Conservation (phyloP, 2,329 filamentous ascomycete species). For the Periconia macrospinosa region DNA sequence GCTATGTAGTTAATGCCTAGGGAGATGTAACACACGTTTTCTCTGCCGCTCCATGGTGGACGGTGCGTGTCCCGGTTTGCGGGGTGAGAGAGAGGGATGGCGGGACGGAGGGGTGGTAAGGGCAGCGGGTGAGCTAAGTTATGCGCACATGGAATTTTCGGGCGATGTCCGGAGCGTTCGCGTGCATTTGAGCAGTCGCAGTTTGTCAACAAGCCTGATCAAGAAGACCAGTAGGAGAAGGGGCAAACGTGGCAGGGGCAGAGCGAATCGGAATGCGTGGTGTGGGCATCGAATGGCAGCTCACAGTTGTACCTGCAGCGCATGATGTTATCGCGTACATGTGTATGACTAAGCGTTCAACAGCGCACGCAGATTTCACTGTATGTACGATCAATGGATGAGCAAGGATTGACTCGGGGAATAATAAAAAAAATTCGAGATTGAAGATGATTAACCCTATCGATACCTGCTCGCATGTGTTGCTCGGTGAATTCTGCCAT, state of each 20-base stretch:
- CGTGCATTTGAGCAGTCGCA: constrained; percentile 37
- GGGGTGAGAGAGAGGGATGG: constrained; percentile 36
- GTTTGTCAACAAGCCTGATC: constrained; percentile 17
- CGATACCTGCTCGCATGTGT: too few relatives aligned
- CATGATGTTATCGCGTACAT: constrained; percentile 3
- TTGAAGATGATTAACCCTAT: too few relatives aligned
- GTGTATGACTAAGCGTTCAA: too few relatives aligned
- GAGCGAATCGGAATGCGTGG: constrained; percentile 4
- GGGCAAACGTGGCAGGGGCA: constrained; percentile 17
- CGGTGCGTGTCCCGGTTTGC: constrained; percentile 27
- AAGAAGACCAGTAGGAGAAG: constrained; percentile 10
- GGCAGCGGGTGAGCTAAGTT: constrained; percentile 33
- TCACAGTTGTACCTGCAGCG: constrained; percentile 1
- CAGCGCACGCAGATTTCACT: too few relatives aligned
- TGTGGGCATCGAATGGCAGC: not conserved
- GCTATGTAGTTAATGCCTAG: constrained; percentile 2
- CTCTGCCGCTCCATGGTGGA: constrained; percentile 53
- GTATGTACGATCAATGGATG: too few relatives aligned
- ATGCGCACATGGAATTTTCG: constrained; percentile 39
- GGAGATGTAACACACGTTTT: constrained; percentile 44
- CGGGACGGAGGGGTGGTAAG: constrained; percentile 31
- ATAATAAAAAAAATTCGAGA: too few relatives aligned
- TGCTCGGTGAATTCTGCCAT: too few relatives aligned
- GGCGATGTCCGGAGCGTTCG: constrained; percentile 36
- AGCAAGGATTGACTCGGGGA: too few relatives aligned